Conservation (phyloP, 176 grass and related monocot species). For the Oryza meridionalis region DNA sequence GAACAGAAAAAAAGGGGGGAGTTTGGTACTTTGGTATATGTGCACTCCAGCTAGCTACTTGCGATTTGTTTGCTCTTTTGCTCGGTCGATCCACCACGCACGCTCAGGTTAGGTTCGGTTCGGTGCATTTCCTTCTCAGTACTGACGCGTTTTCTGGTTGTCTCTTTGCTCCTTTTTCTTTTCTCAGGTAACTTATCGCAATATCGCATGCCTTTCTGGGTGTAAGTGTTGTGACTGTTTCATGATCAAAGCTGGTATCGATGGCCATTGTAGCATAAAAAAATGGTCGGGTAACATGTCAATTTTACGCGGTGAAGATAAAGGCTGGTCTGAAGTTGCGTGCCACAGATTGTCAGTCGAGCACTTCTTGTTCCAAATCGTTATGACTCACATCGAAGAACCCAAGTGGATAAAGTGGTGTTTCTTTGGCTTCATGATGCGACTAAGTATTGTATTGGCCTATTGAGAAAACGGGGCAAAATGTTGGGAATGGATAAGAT, state of each 20-base stretch:
- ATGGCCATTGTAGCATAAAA: neutral
- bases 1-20: neutral
- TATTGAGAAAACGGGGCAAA: no score
- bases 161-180: neutral
- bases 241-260: neutral
- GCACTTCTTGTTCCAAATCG: conserved; percentile 4
- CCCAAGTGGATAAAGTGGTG: neutral
- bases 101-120: neutral
- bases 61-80: neutral
- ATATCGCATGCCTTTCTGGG: neutral
- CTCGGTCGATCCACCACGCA: neutral
- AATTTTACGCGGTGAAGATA: neutral
- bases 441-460: no score
- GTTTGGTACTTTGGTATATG: neutral
- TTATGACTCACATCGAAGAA: neutral
- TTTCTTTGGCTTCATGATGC: neutral
- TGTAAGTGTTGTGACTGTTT: conserved; percentile 4
- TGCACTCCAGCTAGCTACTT: neutral
- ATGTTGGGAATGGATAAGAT: neutral
- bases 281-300: neutral
- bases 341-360: neutral
- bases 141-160: neutral
- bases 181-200: neutral
- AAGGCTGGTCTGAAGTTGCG: neutral
- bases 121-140: conserved; percentile 1